Percentiles rank a stretch among this genome's conserved stretches.
Conservation (phyloP, 169 alveolate genomes). For the Toxoplasma gondii region DNA sequence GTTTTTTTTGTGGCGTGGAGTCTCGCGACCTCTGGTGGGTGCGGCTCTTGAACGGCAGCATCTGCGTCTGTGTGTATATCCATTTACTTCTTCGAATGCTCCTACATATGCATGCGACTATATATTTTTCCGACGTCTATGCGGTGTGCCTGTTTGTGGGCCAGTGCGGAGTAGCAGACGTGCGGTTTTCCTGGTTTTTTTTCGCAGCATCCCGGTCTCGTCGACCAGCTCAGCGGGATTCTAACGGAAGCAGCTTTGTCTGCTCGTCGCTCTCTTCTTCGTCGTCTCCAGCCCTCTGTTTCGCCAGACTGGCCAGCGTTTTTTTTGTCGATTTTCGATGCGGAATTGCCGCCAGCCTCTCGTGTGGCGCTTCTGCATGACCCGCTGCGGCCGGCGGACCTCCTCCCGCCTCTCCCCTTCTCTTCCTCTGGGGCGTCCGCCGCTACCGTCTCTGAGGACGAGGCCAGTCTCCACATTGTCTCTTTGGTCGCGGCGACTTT, state of each 20-base stretch:
- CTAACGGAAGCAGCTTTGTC: constrained; percentile 56
- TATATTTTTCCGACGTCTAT: background rate
- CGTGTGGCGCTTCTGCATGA: background rate
- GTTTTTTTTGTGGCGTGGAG: no score
- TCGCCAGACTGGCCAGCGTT: background rate
- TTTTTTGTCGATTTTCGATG: background rate
- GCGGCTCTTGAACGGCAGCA: no score
- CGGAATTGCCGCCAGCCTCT: background rate
- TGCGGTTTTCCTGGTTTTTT: no score
- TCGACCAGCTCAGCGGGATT: constrained; percentile 49
- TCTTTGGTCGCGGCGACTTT: background rate
- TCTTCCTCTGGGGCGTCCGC: background rate
- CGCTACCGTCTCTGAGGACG: background rate
- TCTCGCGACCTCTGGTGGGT: no score
- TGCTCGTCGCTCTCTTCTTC: constrained; percentile 20
- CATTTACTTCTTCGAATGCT: no score
- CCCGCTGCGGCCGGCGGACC: background rate
- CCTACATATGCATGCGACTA: background rate
- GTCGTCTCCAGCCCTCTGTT: constrained; percentile 23
- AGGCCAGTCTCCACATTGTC: constrained; percentile 6
- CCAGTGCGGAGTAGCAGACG: no score
- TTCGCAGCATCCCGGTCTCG: constrained; percentile 60
- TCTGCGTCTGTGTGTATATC: no score
- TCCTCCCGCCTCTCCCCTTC: constrained; percentile 17
- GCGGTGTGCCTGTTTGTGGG: no score